Base-by-base conservation (phyloP, 108 stramenopile genomes). In the Chaetoceros tenuissimus region DNA sequence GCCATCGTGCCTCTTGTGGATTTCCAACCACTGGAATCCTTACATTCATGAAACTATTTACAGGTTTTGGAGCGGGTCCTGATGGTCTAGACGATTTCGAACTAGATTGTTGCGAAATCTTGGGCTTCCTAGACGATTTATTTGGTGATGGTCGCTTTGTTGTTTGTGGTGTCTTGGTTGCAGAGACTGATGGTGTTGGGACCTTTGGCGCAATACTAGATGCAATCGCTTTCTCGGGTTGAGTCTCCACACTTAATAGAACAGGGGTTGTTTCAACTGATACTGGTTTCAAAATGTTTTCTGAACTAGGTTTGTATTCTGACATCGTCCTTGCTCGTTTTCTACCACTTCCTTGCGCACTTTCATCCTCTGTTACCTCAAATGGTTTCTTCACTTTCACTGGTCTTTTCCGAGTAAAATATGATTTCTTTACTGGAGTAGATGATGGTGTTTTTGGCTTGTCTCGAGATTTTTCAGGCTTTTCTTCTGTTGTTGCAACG, bases 1-100 rank as follows among this genome's bases (percentile, higher is more conserved):
- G 63, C 85, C 85, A 92, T 31, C 80, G 70, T 5, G 90, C 86
- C 45, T 75, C 53, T 23, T 76, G 53, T 3, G 90, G 75, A 62
- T 92, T 86, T 27, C 82, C 84, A 1, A 61, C 71, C 0, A 72
- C 55, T 0, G 89, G 89, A 1, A 92, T 51, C 5, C 60, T 63
- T 17, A 77, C 53, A 26, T 60, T 20, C n/a, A n/a, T n/a, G 17
- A 51, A 26, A 10, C 59, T 25, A 28, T 31, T 34, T 28, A 30
- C 22, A 16, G 63, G 43, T 3, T 26, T 51, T n/a, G n/a, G n/a
- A n/a, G n/a, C n/a, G n/a, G n/a, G n/a, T n/a, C n/a, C n/a, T n/a
- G n/a, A n/a, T n/a, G n/a, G n/a, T n/a, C n/a, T n/a, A 16, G 49
- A 5, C 5, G 49, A 25, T 25, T 25, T 26, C 10, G 8, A 5